Conservation (phyloP, 2,329 filamentous ascomycete genomes). For the Samsoniella hepiali region DNA sequence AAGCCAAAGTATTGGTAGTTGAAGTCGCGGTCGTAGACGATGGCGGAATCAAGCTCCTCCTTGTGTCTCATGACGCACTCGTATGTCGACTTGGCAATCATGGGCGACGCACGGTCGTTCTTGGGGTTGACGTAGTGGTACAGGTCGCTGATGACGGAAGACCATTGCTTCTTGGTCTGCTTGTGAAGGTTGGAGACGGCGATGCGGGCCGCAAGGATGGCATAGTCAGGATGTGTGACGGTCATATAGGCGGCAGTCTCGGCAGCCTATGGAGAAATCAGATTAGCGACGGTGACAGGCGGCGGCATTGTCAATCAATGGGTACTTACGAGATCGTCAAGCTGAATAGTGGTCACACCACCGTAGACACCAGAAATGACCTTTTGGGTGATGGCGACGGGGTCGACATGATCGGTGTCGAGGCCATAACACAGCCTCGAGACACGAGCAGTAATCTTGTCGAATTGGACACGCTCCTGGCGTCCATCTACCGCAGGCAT, state of each 20-base stretch:
- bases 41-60: constrained; percentile 96
- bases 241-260: constrained; percentile 99
- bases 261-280: constrained; percentile 65
- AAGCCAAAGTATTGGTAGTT: constrained; percentile 99
- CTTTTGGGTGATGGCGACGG: constrained; percentile 97
- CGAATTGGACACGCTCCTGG: constrained; percentile 99
- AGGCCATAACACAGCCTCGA: constrained; percentile 97
- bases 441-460: constrained; percentile 99
- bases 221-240: constrained; percentile 97
- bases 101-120: constrained; percentile 78
- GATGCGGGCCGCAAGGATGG: constrained; percentile 95
- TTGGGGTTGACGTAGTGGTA: constrained; percentile 96
- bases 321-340: constrained; percentile 85
- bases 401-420: constrained; percentile 91
- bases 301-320: background rate
- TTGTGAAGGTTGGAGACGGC: constrained; percentile 99
- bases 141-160: constrained; percentile 87
- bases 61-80: constrained; percentile 93
- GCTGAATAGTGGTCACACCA: constrained; percentile 91
- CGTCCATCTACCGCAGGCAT: constrained; percentile 72
- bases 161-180: constrained; percentile 99
- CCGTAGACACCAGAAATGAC: constrained; percentile 99
- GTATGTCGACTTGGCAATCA: constrained; percentile 91
- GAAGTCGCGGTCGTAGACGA: constrained; percentile 98
- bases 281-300: background rate